Conservation (phyloP, 345 rosid genomes). For the Excoecaria agallocha region DNA sequence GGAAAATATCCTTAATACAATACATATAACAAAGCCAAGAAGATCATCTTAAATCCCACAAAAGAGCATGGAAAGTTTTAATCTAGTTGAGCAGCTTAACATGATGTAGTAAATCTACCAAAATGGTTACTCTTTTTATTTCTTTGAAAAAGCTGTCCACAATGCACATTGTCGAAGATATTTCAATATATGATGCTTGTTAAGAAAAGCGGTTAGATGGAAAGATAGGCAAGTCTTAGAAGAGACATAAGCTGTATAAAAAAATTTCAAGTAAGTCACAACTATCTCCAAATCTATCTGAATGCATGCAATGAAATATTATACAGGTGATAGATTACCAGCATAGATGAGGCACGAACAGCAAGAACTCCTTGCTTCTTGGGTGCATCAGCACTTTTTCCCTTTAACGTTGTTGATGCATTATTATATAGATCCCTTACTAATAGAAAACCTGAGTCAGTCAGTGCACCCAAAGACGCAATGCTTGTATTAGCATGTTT, state of each 20-base stretch:
- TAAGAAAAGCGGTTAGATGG: background rate
- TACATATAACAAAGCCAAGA: background rate
- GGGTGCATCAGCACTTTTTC: conserved; percentile 50
- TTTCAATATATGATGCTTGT: background rate
- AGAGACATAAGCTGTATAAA: too few relatives aligned
- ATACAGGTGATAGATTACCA: conserved; percentile 48
- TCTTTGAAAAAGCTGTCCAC: too few relatives aligned
- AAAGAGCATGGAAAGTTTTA: background rate
- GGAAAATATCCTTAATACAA: background rate
- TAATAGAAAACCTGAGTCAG: conserved; percentile 47
- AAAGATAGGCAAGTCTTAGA: background rate
- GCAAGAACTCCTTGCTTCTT: conserved; percentile 79
- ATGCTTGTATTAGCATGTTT: conserved; percentile 32
- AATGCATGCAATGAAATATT: background rate
- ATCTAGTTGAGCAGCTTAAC: background rate
- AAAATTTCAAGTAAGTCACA: background rate
- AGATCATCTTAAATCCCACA: background rate
- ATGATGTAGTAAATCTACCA: background rate
- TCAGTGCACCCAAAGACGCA: conserved; percentile 40
- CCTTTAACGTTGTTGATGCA: conserved; percentile 54
- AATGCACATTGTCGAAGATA: background rate
- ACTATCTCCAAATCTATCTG: background rate
- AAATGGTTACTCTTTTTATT: too few relatives aligned
- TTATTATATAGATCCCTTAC: conserved; percentile 52
- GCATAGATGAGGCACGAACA: conserved; percentile 90